Base-by-base conservation (phyloP, 768 basidiomycete genomes). In the Hygrophoropsis aurantiaca region DNA sequence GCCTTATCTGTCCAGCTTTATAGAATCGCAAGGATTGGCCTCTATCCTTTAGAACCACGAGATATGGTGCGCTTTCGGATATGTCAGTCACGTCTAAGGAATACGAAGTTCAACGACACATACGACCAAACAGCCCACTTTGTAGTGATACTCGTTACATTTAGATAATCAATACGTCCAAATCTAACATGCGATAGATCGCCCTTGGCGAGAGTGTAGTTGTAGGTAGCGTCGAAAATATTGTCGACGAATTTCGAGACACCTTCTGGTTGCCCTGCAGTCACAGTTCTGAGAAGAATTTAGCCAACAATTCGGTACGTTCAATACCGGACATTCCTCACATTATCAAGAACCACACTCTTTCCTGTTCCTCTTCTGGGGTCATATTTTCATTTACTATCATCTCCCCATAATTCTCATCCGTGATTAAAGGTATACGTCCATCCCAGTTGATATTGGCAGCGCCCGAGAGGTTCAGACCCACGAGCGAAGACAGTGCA, bases 121-220 rank as follows among this genome's bases (percentile, higher is more conserved):
- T 61, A 93, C 93, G 80, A 78, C 89, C 90, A 94, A 40, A 94
- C 64, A 27, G 64, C 72, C 93, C 93, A 95, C 59, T 86, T 87
- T 2, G 90, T 91, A 47, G 91, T 94, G 47, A 93, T 65, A 44
- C 74, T 68, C 3, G 89, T 92, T 52, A 94, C 91, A 51, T 85
- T 84, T 53, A 92, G 69, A 65, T 93, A 95, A 70, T 94, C 90
- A 48, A 95, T 81, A 51, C 93, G 82, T 42, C 81, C 93, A 79
- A 86, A 94, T 47, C 79, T 82, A 47, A 94, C 78, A 58, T 89
- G 63, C 3, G 81, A 82, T 15, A 90, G 66, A 60, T 86, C 88
- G 9, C 74, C 76, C 18, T 74, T 77, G 11, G 78, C 60, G 26
- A 78, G 44, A 5, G 84, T 78, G 52, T 77, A 67, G 62, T 91